A percentile compares a stretch with the other conserved stretches of the same genome.
Conservation (phyloP, 2,329 filamentous ascomycete species). For the Cercospora sp. region DNA sequence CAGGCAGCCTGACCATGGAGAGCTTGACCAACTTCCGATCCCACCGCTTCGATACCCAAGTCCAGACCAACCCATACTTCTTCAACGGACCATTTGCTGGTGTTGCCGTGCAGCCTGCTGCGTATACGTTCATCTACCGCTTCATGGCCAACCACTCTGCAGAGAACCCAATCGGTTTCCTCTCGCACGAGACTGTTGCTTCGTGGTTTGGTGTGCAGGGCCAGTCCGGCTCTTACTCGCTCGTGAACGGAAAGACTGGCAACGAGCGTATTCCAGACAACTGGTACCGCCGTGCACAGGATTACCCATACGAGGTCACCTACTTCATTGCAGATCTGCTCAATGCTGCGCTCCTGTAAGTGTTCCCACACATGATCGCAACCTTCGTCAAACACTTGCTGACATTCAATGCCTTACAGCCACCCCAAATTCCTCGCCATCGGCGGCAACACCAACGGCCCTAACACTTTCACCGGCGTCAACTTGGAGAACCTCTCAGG, state of each 20-base stretch:
- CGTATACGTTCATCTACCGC: slow-evolving; percentile 37
- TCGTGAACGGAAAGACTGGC: slow-evolving; percentile 21
- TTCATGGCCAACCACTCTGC: slow-evolving; percentile 37
- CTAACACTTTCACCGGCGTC: slow-evolving; percentile 31
- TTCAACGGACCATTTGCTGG: slow-evolving; percentile 37
- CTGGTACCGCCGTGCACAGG: slow-evolving; percentile 36
- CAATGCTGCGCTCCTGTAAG: slow-evolving; percentile 16
- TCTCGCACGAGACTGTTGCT: slow-evolving; percentile 26
- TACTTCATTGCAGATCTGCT: slow-evolving; percentile 33
- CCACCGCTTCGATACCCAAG: slow-evolving; percentile 26
- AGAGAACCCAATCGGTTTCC: slow-evolving; percentile 26
- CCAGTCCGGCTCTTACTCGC: slow-evolving; percentile 25
- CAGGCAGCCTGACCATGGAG: slow-evolving; percentile 22
- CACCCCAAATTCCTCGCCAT: slow-evolving; percentile 38
- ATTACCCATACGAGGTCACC: slow-evolving; percentile 36
- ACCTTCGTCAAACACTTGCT: background rate
- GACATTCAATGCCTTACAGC: slow-evolving; percentile 6
- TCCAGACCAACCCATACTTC: slow-evolving; percentile 30
- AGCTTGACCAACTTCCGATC: slow-evolving; percentile 24
- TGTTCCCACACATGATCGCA: too few relatives aligned
- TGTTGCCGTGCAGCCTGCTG: slow-evolving; percentile 32
- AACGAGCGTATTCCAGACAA: slow-evolving; percentile 32
- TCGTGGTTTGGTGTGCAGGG: slow-evolving; percentile 32
- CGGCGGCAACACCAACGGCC: slow-evolving; percentile 36
- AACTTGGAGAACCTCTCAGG: slow-evolving; percentile 33